Evolutionary conservation across 371 early-diverging fungal genomes (phyloP), one percentile per base, ranked within the genome.

Genomic region (Chytridium lagenaria): DNA sequence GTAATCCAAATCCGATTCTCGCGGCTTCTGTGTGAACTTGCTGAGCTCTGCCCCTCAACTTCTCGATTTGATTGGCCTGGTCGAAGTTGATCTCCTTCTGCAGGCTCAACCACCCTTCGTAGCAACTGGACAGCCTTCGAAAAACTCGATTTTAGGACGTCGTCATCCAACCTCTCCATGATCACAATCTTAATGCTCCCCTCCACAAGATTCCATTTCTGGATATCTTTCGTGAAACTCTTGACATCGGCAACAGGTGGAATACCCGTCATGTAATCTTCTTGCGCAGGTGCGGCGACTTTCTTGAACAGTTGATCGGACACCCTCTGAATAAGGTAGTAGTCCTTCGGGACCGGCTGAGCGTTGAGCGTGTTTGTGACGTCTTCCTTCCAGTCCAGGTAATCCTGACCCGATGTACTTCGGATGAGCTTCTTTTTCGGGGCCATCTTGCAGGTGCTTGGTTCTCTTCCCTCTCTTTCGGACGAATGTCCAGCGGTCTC

Each of bases 1-100:
- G 57, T 55, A 55, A 10, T 55, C 57, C 16, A 55, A 7, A 23
- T 55, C 57, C 57, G 57, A 26, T 30, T 55, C 57, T 55, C 57
- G 26, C 7, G 7, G 5, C 23, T 55, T 19, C 57, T 55, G 57
- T 7, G 16, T 7, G 26, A 55, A 55, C 10, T 23, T 10, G 10
- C 26, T 5, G 16, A 55, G 57, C 26, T 55, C 15, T 12, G 44
- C 19, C 44, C 7, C 12, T 7, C 7, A 19, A 44, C 12, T 44
- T 19, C 19, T 19, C 44, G 44, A 44, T n/a, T 12, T 19, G 44
- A 19, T 44, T 44, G 7, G 12, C 44, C 19, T 44, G 7, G 44
- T 44, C 44, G 44, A 44, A 44, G 44, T 44, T 44, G 44, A 7
- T 19, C 44, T 44, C 44, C 12, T 19, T 7, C 7, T 12, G 12